Evolutionary conservation across 192 early-diverging fungal genomes (phyloP), one percentile per base, ranked within the genome.

Genomic region (Coemansia erecta): DNA sequence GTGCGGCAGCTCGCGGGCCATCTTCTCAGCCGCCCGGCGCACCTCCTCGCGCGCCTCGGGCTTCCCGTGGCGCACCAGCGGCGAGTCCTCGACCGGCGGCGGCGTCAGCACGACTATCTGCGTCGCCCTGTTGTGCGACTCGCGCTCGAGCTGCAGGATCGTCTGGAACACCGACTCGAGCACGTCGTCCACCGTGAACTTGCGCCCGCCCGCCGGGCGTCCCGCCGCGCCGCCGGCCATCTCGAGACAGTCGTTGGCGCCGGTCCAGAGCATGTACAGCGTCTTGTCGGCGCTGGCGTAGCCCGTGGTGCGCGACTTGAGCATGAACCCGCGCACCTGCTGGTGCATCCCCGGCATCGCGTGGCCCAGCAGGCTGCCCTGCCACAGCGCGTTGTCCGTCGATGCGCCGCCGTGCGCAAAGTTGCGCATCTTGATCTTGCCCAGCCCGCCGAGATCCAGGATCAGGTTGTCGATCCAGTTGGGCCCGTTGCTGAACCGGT

Each of bases 401-500:
- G 76, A 61, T 13, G 76, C 76, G 0, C 70, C 70, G 35, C 76
- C 76, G 21, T 79, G 76, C 6, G 76, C 76, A 66, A 79, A 79
- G 22, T 79, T 79, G 70, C 76, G 76, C 76, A 79, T 79, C 40
- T 69, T 68, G 62, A 79, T 48, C 45, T 72, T 68, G 55, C 31
- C 62, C 45, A 69, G 46, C 4, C 75, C 76, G 66, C 76, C 76
- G 5, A 79, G 66, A 57, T 79, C 66, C 39, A 63, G 19, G 23
- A 79, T 69, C 19, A 79, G 70, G 44, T 72, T 72, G 60, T 79
- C 76, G 23, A 79, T 57, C 76, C 76, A 79, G 60, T 79, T 79
- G n/a, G 76, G 76, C 1, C 76, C 76, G 63, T 79, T 79, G 18
- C 58, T 72, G 40, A 79, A 79, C 42, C 76, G 61, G 53, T 79